These are phyloP conservation scores for Kuraishia piskuri DNA, from an alignment of 805 yeast genomes.

Conservation along the genomic window DNA sequence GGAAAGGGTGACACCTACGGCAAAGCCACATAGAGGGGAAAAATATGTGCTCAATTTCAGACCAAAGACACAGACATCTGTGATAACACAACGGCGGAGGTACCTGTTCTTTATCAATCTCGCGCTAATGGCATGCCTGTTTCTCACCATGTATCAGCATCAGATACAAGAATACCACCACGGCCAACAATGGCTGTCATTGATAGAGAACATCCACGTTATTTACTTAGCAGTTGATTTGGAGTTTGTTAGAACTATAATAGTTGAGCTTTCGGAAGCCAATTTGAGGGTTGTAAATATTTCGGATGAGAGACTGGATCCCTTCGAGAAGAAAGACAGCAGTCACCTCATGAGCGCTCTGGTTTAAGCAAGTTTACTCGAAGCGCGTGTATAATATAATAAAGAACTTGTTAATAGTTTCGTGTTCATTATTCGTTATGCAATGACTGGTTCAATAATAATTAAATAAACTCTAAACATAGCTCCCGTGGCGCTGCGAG, in stretches of 20 bases:
- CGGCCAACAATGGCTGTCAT: slow-evolving; percentile 1
- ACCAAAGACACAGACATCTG: background rate
- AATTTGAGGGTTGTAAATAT: slow-evolving; percentile 9
- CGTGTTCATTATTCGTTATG: background rate
- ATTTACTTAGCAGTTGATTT: slow-evolving; percentile 13
- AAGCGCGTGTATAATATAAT: background rate
- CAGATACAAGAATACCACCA: slow-evolving; percentile 5
- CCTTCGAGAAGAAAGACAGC: slow-evolving; percentile 3
- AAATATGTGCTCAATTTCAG: background rate
- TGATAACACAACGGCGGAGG: background rate
- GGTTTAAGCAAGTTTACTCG: background rate
- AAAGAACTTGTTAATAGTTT: too few species aligned
- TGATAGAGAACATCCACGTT: slow-evolving; percentile 3
- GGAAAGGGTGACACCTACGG: background rate
- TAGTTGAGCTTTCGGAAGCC: slow-evolving; percentile 11
- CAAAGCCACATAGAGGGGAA: background rate
- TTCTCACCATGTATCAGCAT: slow-evolving; percentile 11
- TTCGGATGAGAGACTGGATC: slow-evolving; percentile 4
- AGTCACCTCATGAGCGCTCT: background rate
- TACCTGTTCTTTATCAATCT: background rate
- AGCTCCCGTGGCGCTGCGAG: background rate
- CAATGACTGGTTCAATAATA: background rate
- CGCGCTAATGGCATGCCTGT: background rate
- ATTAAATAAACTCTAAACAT: background rate
- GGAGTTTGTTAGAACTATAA: slow-evolving; percentile 13